Evolutionary conservation across 225 moss, liverwort and hornwort species (phyloP).

Genomic region (Lunularia cruciata): DNA sequence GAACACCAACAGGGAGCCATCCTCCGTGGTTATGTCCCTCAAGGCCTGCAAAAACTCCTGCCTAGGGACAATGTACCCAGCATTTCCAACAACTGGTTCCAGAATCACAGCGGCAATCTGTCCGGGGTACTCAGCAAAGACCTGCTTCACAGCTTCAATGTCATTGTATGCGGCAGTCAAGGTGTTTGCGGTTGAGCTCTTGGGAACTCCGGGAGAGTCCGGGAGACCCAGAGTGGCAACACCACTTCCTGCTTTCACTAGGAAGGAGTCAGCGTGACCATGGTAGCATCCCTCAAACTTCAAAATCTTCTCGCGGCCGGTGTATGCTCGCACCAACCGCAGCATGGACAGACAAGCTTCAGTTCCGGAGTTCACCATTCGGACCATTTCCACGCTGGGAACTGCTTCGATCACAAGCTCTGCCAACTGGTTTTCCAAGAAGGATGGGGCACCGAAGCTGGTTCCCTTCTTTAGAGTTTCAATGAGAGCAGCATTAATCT

Average conservation of each 20-base stretch:
- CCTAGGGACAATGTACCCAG: constrained; percentile 79
- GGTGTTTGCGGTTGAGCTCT: constrained; percentile 65
- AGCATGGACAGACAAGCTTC: constrained; percentile 98
- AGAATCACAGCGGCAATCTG: constrained; percentile 75
- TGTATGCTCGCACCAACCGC: constrained; percentile 77
- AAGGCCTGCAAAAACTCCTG: constrained; percentile 72
- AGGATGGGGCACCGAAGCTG: constrained; percentile 87
- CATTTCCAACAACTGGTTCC: constrained; percentile 96
- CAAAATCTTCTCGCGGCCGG: constrained; percentile 80
- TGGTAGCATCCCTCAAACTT: constrained; percentile 99
- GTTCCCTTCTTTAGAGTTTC: constrained; percentile 90
- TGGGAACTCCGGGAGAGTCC: constrained; percentile 92
- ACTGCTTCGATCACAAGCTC: constrained; percentile 96
- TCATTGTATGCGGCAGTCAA: constrained; percentile 89
- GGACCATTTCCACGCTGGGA: constrained; percentile 96
- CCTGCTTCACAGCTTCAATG: constrained; percentile 72
- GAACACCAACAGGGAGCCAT: constrained; percentile 77
- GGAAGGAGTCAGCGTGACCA: constrained; percentile 91
- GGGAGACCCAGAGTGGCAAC: constrained; percentile 93
- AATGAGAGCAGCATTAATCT: constrained; percentile 86
- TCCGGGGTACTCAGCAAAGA: constrained; percentile 56
- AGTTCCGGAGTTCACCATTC: constrained; percentile 95
- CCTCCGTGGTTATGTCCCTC: constrained; percentile 63
- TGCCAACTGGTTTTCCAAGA: constrained; percentile 78
- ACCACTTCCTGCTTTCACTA: constrained; percentile 97